Base-by-base conservation (phyloP, 306 rosid species). In the Vigna hirtella region DNA sequence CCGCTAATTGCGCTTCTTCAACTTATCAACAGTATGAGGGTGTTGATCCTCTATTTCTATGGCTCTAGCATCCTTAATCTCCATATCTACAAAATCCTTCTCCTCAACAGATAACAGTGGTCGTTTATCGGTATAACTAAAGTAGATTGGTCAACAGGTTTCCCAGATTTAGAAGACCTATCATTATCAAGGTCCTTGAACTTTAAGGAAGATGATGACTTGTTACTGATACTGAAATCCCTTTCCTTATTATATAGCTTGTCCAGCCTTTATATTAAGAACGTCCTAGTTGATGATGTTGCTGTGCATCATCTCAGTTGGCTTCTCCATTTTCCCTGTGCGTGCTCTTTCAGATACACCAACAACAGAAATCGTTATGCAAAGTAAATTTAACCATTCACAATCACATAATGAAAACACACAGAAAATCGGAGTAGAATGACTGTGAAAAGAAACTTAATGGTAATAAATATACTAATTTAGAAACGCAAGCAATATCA, bases 211-310 rank as follows among this genome's bases (percentile, higher is more conserved):
- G 93, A 87, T 3, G 90, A 83, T 22, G 95, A 82, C 90, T 91
- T 95, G 83, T 77, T 79, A 72, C 59, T 53, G 12, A 86, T 76
- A 55, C 70, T 68, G 68, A 86, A 92, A 82, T 95, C 98, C 76
- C 28, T 26, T 26, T 26, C 28, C 28, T 26, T 26, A 26, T 26
- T 26, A 26, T 26, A 26, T 97, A 26, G 28, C 2, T 94, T 50
- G 97, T 91, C 97, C 98, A 92, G 32, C 98, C 95, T 81, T 95
- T 98, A 87, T 91, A 86, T 79, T 95, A 92, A 68, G 98, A 88
- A 45, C 96, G 89, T 78, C 96, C 98, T 83, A 88, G 85, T 43
- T 73, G 87, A 65, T 87, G 85, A 81, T 89, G 93, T 57, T 82
- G 87, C 78, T 72, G 95, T 81, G 90, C 98, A 52, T 90, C 97